Evolutionary conservation across 306 rosid genomes (phyloP).

Genomic region (Cyclanthera cordifolia): DNA sequence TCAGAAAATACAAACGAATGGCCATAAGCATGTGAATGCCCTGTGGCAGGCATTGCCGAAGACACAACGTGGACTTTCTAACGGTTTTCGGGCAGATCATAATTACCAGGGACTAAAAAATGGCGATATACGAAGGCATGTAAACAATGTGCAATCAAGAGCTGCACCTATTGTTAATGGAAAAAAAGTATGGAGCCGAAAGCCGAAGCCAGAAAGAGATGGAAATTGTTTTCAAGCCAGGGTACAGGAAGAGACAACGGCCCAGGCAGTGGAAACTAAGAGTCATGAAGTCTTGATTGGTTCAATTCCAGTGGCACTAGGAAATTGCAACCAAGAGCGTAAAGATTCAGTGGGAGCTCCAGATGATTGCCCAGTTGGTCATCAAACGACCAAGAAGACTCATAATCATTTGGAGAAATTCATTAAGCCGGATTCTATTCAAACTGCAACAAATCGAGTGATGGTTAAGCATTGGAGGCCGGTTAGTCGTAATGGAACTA

Average conservation of each 20-base stretch:
- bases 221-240: constrained; percentile 28
- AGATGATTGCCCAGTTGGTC: constrained; percentile 26
- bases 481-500: constrained; percentile 31
- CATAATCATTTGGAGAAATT: constrained; percentile 31
- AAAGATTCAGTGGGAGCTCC: constrained; percentile 20
- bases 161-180: constrained; percentile 21
- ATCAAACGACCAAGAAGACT: constrained; percentile 28
- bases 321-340: constrained; percentile 33
- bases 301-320: constrained; percentile 53
- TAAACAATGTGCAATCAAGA: constrained; percentile 30
- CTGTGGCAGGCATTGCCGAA: constrained; percentile 34
- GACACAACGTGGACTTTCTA: constrained; percentile 25
- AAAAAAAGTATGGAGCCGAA: constrained; percentile 51
- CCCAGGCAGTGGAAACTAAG: constrained; percentile 28
- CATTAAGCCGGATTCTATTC: constrained; percentile 27
- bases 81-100: constrained; percentile 27
- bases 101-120: constrained; percentile 35
- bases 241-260: constrained; percentile 23
- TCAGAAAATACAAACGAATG: constrained; percentile 23
- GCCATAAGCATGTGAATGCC: constrained; percentile 20
- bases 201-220: constrained; percentile 39
- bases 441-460: constrained; percentile 25
- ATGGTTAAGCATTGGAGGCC: constrained; percentile 48
- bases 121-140: constrained; percentile 33
- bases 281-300: constrained; percentile 63